Evolutionary conservation across 441 rosid species (phyloP).

Genomic region (Aleurites moluccanus): DNA sequence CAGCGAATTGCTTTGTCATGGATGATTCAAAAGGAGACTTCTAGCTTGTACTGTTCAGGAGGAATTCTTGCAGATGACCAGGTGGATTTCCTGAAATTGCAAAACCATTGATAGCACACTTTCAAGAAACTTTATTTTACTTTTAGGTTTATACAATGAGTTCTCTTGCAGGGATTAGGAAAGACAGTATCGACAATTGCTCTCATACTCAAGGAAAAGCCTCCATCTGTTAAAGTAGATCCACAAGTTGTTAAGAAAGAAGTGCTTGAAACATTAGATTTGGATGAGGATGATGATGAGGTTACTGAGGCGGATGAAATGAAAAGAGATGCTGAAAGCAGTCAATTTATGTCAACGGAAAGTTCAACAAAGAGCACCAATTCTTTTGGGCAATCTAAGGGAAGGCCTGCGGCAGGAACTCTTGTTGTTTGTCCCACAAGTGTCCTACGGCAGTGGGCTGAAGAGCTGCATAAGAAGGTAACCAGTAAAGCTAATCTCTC

Average conservation of each 20-base stretch:
- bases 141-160: conserved; percentile 9
- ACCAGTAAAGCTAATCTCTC: conserved; percentile 58
- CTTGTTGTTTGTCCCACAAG: conserved; percentile 99
- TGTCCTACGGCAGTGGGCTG: conserved; percentile 94
- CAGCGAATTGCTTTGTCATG: conserved; percentile 98
- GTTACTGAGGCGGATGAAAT: conserved; percentile 27
- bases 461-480: conserved; percentile 84
- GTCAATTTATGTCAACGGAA: conserved; percentile 28
- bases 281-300: conserved; percentile 67
- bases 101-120: conserved; percentile 11
- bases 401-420: conserved; percentile 95
- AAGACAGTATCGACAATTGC: conserved; percentile 96
- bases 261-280: conserved; percentile 62
- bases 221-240: conserved; percentile 45
- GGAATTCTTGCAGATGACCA: conserved; percentile 99
- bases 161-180: conserved; percentile 79
- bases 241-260: conserved; percentile 38
- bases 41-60: conserved; percentile 68
- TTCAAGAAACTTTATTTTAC: neutral
- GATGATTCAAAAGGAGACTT: conserved; percentile 91
- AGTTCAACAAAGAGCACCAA: conserved; percentile 24
- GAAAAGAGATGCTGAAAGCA: conserved; percentile 34
- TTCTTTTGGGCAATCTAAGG: conserved; percentile 43
- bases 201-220: conserved; percentile 84
- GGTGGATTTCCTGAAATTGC: conserved; percentile 45